These are phyloP conservation scores for Imleria badia DNA, from an alignment of 768 basidiomycete genomes.

Conservation along the genomic window DNA sequence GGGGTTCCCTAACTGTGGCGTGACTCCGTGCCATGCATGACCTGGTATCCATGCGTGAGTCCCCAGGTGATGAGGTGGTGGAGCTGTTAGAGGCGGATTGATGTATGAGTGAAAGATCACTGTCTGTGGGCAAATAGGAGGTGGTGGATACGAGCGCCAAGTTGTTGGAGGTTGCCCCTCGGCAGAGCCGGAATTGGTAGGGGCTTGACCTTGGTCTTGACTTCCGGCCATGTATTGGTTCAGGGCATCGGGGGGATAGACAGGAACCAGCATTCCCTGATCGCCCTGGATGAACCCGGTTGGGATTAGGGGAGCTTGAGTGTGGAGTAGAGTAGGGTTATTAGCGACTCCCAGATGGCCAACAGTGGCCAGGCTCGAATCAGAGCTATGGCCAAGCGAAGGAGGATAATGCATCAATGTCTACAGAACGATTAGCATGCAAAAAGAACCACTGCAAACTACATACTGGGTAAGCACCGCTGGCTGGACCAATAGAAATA, in stretches of 20 bases:
- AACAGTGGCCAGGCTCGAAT: slow-evolving; percentile 24
- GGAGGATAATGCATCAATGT: slow-evolving; percentile 52
- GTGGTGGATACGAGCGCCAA: slow-evolving; percentile 36
- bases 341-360: slow-evolving; percentile 18
- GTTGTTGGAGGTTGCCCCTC: slow-evolving; percentile 31
- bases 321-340: slow-evolving; percentile 16
- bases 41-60: slow-evolving; percentile 28
- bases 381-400: slow-evolving; percentile 30
- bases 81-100: slow-evolving; percentile 20
- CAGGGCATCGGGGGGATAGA: slow-evolving; percentile 69
- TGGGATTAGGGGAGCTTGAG: slow-evolving; percentile 59
- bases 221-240: slow-evolving; percentile 63
- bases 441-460: not conserved
- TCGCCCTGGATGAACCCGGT: slow-evolving; percentile 73
- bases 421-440: slow-evolving; percentile 28
- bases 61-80: slow-evolving; percentile 19
- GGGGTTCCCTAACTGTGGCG: slow-evolving; percentile 15
- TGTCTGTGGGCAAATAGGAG: slow-evolving; percentile 32
- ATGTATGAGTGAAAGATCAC: slow-evolving; percentile 32
- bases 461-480: slow-evolving; percentile 49
- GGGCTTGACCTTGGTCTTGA: slow-evolving; percentile 27
- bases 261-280: slow-evolving; percentile 67
- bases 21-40: slow-evolving; percentile 23
- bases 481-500: slow-evolving; percentile 39
- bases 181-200: slow-evolving; percentile 20